Evolutionary conservation across 73 alveolate species (phyloP).

Genomic region (Tetrahymena thermophila): DNA sequence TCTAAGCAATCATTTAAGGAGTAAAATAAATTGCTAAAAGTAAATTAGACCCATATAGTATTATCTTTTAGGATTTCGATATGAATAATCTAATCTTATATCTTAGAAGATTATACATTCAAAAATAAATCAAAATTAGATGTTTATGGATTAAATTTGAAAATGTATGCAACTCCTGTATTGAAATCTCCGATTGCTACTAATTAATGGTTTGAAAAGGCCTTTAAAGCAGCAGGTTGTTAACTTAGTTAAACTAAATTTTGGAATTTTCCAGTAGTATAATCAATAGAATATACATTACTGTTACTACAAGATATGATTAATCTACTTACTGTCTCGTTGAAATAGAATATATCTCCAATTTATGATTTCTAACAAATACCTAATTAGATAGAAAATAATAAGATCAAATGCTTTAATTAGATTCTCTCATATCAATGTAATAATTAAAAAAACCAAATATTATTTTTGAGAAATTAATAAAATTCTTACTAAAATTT

Average conservation of each 20-base stretch:
- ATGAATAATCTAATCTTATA: neutral
- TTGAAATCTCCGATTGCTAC: neutral
- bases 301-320: neutral
- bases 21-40: neutral
- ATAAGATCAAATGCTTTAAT: too few relatives aligned
- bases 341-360: neutral
- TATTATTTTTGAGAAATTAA: too few relatives aligned
- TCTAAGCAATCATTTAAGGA: neutral
- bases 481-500: neutral
- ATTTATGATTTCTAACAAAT: neutral
- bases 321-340: neutral
- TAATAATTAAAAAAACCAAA: too few relatives aligned
- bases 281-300: neutral
- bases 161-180: neutral
- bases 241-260: neutral
- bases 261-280: neutral
- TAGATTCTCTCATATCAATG: too few relatives aligned
- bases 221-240: neutral
- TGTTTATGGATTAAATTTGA: neutral
- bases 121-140: neutral
- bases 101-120: neutral
- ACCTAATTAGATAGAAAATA: too few relatives aligned
- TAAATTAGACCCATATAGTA: neutral
- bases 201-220: neutral
- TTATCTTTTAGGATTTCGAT: neutral